A percentile compares a stretch with the other conserved stretches of the same genome.
Evolutionary conservation across 1,284 basidiomycete genomes (phyloP).

Genomic region (Psilocybe mexicana): DNA sequence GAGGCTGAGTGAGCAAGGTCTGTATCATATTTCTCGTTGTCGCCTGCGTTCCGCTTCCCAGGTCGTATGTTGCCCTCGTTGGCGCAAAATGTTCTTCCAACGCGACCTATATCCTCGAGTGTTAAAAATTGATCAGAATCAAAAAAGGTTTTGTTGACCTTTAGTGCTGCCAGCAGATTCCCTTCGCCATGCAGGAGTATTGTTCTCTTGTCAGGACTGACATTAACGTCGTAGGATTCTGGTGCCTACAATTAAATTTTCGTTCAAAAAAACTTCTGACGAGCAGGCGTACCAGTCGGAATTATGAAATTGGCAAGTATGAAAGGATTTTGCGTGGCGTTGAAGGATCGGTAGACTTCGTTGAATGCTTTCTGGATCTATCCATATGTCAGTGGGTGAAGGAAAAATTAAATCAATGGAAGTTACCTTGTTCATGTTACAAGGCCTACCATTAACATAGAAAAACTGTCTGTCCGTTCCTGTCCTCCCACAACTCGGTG

Average conservation of each 20-base stretch:
- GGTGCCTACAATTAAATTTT: not conserved
- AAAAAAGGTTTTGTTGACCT: slow-evolving; percentile 45
- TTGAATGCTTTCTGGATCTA: slow-evolving; percentile 87
- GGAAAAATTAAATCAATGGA: slow-evolving; percentile 4
- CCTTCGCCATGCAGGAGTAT: slow-evolving; percentile 91
- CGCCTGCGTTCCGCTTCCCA: slow-evolving; percentile 18
- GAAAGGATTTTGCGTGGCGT: slow-evolving; percentile 79
- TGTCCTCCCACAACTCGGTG: slow-evolving; percentile 69
- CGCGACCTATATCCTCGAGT: slow-evolving; percentile 21
- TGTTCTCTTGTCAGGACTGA: slow-evolving; percentile 95
- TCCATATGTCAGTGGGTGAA: not conserved
- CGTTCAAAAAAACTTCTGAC: not conserved
- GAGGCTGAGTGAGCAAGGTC: slow-evolving; percentile 16
- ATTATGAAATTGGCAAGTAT: slow-evolving; percentile 84
- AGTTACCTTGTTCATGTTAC: slow-evolving; percentile 71
- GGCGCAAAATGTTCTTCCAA: slow-evolving; percentile 33
- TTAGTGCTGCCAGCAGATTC: slow-evolving; percentile 78
- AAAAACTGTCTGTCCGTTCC: slow-evolving; percentile 90
- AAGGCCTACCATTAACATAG: slow-evolving; percentile 93
- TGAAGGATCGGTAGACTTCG: slow-evolving; percentile 87
- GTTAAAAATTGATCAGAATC: not conserved
- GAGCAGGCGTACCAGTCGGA: slow-evolving; percentile 64
- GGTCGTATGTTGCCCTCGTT: slow-evolving; percentile 31
- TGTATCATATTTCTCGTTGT: slow-evolving; percentile 17
- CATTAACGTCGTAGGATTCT: slow-evolving; percentile 94